phyloP scores from a whole-genome alignment of 1,284 basidiomycete genomes.

The Pascua sp. region DNA sequence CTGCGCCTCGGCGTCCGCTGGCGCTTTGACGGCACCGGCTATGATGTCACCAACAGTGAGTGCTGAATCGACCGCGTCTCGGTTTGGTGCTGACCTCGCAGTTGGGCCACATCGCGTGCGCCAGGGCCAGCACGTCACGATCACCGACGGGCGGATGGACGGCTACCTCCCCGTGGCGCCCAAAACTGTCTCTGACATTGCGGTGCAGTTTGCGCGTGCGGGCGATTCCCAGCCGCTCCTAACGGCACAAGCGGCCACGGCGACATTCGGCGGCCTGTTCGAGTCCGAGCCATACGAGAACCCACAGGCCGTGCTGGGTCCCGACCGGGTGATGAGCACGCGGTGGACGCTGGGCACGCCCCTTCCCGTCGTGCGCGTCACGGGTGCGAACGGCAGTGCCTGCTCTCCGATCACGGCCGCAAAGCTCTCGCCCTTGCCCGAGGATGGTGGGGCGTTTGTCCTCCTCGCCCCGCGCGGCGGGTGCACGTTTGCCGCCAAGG shows the following conservation, averaged over 20 bases:
- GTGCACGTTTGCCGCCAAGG: slow-evolving; percentile 79
- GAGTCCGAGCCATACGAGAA: neutral
- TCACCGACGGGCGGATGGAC: slow-evolving; percentile 60
- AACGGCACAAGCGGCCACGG: slow-evolving; percentile 60
- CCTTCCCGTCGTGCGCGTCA: slow-evolving; percentile 14
- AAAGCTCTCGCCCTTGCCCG: slow-evolving; percentile 2
- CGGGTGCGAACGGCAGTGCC: slow-evolving; percentile 10
- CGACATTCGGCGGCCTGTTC: slow-evolving; percentile 60
- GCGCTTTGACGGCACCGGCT: slow-evolving; percentile 76
- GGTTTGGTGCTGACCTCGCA: slow-evolving; percentile 36
- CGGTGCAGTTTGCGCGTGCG: neutral
- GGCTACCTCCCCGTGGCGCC: slow-evolving; percentile 53
- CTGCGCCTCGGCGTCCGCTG: slow-evolving; percentile 70
- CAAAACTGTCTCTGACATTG: slow-evolving; percentile 24
- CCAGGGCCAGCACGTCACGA: slow-evolving; percentile 72
- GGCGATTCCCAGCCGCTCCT: slow-evolving; percentile 27
- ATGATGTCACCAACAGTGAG: slow-evolving; percentile 76
- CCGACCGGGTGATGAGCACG: neutral
- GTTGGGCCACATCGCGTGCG: slow-evolving; percentile 78
- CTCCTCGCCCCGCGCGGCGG: slow-evolving; percentile 56
- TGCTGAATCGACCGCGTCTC: neutral
- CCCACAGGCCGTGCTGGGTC: neutral
- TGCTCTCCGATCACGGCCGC: slow-evolving; percentile 7
- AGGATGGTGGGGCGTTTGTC: slow-evolving; percentile 11
- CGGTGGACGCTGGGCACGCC: slow-evolving; percentile 1